Conservation (phyloP, 2,329 filamentous ascomycete genomes). For the Dactylellina leptospora region DNA sequence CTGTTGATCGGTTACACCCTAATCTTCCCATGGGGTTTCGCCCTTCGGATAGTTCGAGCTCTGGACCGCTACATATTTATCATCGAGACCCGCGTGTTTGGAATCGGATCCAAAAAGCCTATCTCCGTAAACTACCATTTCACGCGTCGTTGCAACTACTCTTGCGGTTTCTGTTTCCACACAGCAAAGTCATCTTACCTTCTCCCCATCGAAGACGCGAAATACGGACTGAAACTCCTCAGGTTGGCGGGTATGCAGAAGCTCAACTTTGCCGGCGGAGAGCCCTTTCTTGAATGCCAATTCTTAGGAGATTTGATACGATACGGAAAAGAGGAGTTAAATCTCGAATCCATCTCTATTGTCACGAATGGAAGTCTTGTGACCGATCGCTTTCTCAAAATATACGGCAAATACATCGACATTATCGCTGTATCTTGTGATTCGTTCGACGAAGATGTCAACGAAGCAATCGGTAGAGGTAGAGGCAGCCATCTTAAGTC, state of each 20-base stretch:
- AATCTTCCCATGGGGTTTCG: background rate
- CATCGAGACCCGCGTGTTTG: constrained; percentile 7
- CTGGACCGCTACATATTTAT: background rate
- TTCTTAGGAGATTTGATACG: constrained; percentile 62
- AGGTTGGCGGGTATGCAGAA: constrained; percentile 66
- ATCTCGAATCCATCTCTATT: constrained; percentile 66
- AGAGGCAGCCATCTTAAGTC: constrained; percentile 63
- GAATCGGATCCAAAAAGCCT: constrained; percentile 2
- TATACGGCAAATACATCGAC: constrained; percentile 64
- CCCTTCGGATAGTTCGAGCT: background rate
- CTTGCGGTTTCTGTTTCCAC: constrained; percentile 69
- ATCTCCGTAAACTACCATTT: constrained; percentile 29
- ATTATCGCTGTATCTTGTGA: constrained; percentile 68
- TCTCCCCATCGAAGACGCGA: constrained; percentile 61
- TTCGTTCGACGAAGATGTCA: constrained; percentile 65
- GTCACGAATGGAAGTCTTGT: constrained; percentile 67
- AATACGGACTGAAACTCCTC: constrained; percentile 63
- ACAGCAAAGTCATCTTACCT: constrained; percentile 65
- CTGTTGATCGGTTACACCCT: background rate
- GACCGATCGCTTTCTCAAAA: constrained; percentile 61
- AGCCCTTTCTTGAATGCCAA: constrained; percentile 65
- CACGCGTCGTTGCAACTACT: constrained; percentile 55
- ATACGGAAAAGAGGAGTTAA: constrained; percentile 65
- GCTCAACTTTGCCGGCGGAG: constrained; percentile 68
- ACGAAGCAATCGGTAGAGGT: constrained; percentile 65